Conservation (phyloP, 2,329 filamentous ascomycete species). For the Arthrobotrys musiformis region DNA sequence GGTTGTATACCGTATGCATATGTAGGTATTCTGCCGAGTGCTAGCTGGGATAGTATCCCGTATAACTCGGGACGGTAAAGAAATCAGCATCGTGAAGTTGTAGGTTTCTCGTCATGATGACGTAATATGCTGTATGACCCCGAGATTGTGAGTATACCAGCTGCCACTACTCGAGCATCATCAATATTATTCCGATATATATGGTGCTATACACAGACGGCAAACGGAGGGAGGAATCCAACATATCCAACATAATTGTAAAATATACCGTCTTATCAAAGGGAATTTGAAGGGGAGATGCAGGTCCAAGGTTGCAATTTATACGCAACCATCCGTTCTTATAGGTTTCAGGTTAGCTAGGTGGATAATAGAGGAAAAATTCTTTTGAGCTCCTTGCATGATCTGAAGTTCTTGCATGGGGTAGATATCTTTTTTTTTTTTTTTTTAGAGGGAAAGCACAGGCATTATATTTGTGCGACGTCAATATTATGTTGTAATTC, state of each 20-base stretch:
- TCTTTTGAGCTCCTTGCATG: not conserved
- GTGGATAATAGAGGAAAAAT: not conserved
- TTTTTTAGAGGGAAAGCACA: not conserved
- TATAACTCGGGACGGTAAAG: no score
- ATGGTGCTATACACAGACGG: not conserved
- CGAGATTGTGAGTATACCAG: no score
- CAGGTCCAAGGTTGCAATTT: not conserved
- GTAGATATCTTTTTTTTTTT: not conserved
- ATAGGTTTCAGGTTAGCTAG: not conserved
- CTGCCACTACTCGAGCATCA: not conserved
- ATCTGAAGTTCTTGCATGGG: not conserved
- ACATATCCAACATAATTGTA: not conserved
- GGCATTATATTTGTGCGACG: not conserved
- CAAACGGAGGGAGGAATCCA: not conserved
- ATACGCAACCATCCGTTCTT: not conserved
- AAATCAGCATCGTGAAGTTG: not conserved
- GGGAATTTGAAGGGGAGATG: not conserved
- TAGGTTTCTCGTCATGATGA: not conserved
- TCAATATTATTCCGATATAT: no score
- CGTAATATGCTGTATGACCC: not conserved
- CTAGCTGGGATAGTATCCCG: no score
- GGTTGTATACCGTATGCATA: no score
- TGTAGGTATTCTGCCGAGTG: no score
- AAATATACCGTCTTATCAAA: not conserved
- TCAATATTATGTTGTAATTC: not conserved